Percentiles rank a stretch among this genome's conserved stretches.
Evolutionary conservation across 2,329 filamentous ascomycete species (phyloP).

Genomic region (Phyllosticta capitalensis): DNA sequence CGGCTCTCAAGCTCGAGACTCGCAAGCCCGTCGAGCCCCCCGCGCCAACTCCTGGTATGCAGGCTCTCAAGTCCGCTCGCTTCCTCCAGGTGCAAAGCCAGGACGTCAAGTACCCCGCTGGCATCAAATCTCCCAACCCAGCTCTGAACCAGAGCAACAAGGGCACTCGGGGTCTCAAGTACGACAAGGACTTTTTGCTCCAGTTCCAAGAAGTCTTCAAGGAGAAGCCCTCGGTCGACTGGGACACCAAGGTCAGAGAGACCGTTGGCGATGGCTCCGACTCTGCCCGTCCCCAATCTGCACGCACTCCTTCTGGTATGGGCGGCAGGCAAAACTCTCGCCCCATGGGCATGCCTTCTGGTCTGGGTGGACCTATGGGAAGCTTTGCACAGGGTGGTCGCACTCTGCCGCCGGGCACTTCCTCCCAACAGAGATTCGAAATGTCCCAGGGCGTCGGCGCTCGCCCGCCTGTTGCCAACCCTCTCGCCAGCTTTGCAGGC

Average conservation of each 20-base stretch:
- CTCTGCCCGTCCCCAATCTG: conserved; percentile 55
- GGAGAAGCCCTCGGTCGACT: conserved; percentile 90
- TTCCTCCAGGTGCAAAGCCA: conserved; percentile 74
- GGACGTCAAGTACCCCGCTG: conserved; percentile 65
- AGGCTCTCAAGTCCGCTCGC: conserved; percentile 82
- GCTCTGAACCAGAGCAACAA: conserved; percentile 70
- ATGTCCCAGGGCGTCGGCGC: conserved; percentile 16
- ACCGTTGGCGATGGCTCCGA: conserved; percentile 69
- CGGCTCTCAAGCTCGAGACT: conserved; percentile 79
- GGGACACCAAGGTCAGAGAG: conserved; percentile 80
- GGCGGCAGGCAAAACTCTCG: conserved; percentile 38
- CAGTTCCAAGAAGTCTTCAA: conserved; percentile 96
- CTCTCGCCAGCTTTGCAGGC: conserved; percentile 50
- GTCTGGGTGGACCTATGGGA: conserved; percentile 50
- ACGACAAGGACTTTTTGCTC: conserved; percentile 88
- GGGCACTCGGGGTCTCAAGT: conserved; percentile 79
- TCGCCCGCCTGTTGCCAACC: conserved; percentile 32
- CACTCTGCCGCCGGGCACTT: conserved; percentile 65
- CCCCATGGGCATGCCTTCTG: conserved; percentile 12
- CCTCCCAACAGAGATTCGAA: conserved; percentile 63
- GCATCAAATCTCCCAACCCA: conserved; percentile 83
- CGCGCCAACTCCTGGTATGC: conserved; percentile 87
- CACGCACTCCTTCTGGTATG: conserved; percentile 42
- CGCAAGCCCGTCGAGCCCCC: conserved; percentile 81
- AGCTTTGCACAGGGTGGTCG: conserved; percentile 48